phyloP scores from a whole-genome alignment of 2,329 filamentous ascomycete species.

The Colletotrichum shisoi region DNA sequence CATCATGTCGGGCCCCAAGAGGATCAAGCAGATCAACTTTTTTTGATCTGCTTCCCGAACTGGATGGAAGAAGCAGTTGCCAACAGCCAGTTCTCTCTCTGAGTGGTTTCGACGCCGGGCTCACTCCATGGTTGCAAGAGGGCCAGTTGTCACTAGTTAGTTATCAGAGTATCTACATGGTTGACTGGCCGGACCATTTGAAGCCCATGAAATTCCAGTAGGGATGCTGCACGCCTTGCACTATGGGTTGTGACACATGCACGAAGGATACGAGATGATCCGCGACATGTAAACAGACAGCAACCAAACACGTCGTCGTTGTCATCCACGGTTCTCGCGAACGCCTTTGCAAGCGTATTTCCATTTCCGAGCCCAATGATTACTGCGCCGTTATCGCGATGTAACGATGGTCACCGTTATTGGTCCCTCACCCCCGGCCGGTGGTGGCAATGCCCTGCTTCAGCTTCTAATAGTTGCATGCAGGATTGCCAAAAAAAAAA shows the following conservation, averaged over 20 bases:
- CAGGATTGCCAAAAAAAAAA: constrained; percentile 11
- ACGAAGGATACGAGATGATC: too few species aligned
- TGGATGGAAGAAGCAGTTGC: too few species aligned
- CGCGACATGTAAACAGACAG: too few species aligned
- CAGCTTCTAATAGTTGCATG: constrained; percentile 26
- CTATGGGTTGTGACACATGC: too few species aligned
- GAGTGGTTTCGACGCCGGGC: neutral
- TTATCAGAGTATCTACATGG: neutral
- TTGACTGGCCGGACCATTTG: neutral
- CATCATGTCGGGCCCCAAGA: neutral
- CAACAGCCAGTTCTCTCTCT: neutral
- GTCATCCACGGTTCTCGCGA: neutral
- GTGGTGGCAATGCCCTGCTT: constrained; percentile 32
- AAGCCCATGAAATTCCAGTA: neutral
- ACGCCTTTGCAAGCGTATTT: neutral
- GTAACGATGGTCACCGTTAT: neutral
- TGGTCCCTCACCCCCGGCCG: constrained; percentile 18
- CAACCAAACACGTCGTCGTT: neutral
- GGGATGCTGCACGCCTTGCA: neutral
- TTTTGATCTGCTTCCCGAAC: neutral
- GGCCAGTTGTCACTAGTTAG: neutral
- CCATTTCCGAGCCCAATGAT: neutral
- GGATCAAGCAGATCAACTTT: neutral
- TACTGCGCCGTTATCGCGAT: constrained; percentile 4
- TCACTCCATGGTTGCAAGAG: neutral